Percentiles rank a stretch among this genome's conserved stretches.
These are phyloP conservation scores for Helotiales sp. DNA, from an alignment of 2,329 filamentous ascomycete species.

Conservation along the genomic window DNA sequence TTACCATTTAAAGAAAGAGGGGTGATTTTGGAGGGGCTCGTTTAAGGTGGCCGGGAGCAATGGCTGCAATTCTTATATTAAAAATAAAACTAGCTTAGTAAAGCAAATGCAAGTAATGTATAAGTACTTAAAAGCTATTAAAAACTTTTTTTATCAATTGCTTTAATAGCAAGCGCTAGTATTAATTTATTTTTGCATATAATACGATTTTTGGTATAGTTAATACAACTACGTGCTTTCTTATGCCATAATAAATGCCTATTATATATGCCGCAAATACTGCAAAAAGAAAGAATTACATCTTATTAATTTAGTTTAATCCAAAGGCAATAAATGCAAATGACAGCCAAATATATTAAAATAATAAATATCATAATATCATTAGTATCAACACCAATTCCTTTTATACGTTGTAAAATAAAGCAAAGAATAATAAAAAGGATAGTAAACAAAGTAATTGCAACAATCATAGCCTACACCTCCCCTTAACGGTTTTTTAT, in stretches of 20 bases:
- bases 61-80: too few species aligned
- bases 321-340: background rate
- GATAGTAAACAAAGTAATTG: background rate
- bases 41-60: too few species aligned
- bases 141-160: background rate
- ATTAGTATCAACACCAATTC: slow-evolving; percentile 4
- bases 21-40: too few species aligned
- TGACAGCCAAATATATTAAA: background rate
- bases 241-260: background rate
- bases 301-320: background rate
- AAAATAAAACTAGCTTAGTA: slow-evolving; percentile 44
- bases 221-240: background rate
- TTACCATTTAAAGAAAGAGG: too few species aligned
- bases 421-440: slow-evolving; percentile 14
- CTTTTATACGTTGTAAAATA: background rate
- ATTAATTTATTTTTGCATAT: slow-evolving; percentile 2
- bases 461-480: slow-evolving; percentile 5
- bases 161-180: background rate
- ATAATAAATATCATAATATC: slow-evolving; percentile 13
- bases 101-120: slow-evolving; percentile 40
- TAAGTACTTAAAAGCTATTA: slow-evolving; percentile 40
- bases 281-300: background rate
- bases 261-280: background rate
- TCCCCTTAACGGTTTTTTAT: slow-evolving; percentile 2
- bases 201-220: background rate